A percentile compares a stretch with the other conserved stretches of the same genome.
Conservation (phyloP, 2,329 filamentous ascomycete species). For the Furcasterigmium furcatum region DNA sequence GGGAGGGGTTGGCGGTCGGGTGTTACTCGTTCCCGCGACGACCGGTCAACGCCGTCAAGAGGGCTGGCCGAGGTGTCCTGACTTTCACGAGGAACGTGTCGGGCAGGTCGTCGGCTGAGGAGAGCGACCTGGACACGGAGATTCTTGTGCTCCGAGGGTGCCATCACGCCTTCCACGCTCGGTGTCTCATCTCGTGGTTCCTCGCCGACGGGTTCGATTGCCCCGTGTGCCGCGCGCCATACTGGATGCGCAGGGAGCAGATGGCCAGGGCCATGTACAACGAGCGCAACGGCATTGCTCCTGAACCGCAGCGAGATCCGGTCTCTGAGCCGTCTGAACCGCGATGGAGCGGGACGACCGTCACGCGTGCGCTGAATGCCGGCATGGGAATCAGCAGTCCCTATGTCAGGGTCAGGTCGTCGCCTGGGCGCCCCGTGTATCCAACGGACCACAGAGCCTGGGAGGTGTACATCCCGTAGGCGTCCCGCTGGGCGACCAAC, state of each 20-base stretch:
- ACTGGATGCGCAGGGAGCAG: constrained; percentile 19
- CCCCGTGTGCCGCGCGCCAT: constrained; percentile 32
- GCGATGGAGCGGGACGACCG: not conserved
- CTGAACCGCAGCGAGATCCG: not conserved
- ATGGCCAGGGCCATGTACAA: constrained; percentile 5
- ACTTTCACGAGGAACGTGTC: not conserved
- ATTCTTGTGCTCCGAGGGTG: constrained; percentile 32
- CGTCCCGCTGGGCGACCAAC: too few species aligned
- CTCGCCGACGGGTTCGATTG: constrained; percentile 30
- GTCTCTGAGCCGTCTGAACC: not conserved
- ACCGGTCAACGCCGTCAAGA: not conserved
- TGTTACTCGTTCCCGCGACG: not conserved
- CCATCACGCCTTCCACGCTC: constrained; percentile 33
- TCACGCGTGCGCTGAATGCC: too few species aligned
- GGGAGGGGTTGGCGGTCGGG: too few species aligned
- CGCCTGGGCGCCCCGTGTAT: not conserved
- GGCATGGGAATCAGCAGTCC: not conserved
- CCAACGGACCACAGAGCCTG: not conserved
- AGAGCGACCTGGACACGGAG: constrained; percentile 12
- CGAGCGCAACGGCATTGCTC: not conserved
- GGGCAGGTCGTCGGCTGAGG: not conserved
- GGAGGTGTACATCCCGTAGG: not conserved
- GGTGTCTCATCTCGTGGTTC: constrained; percentile 36
- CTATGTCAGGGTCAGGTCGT: not conserved
- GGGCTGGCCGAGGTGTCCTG: not conserved